A percentile compares a stretch with the other conserved stretches of the same genome.
phyloP scores from a whole-genome alignment of 805 yeast genomes.

The Cyberlindnera mississippiensis region DNA sequence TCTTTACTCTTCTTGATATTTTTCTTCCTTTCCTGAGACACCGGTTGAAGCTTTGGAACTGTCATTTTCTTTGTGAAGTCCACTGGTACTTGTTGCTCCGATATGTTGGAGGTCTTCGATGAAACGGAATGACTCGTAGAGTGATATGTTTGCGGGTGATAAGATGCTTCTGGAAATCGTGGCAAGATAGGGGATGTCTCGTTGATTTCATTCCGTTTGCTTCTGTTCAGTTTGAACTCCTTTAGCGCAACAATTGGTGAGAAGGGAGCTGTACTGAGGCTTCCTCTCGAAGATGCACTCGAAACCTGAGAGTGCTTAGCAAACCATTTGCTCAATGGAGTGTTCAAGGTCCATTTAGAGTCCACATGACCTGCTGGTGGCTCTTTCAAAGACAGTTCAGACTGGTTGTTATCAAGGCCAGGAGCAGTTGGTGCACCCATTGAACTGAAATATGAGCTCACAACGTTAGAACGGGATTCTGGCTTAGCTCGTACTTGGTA shows the following conservation, averaged over 20 bases:
- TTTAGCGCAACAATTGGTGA: slow-evolving; percentile 25
- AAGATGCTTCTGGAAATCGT: slow-evolving; percentile 19
- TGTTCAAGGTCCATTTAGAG: slow-evolving; percentile 23
- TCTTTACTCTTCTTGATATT: slow-evolving; percentile 7
- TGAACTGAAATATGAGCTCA: not conserved
- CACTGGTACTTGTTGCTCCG: slow-evolving; percentile 13
- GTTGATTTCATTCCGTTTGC: slow-evolving; percentile 11
- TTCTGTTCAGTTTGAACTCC: slow-evolving; percentile 22
- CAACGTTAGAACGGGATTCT: not conserved
- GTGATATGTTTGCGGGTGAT: slow-evolving; percentile 9
- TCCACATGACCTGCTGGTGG: slow-evolving; percentile 10
- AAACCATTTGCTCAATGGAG: slow-evolving; percentile 29
- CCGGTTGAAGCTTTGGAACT: slow-evolving; percentile 19
- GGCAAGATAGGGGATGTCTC: slow-evolving; percentile 24
- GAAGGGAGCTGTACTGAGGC: slow-evolving; percentile 22
- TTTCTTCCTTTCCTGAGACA: slow-evolving; percentile 5
- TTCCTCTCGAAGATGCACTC: slow-evolving; percentile 13
- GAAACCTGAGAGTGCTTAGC: slow-evolving; percentile 18
- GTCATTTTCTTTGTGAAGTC: slow-evolving; percentile 4
- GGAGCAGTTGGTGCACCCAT: slow-evolving; percentile 1
- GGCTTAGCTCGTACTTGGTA: slow-evolving; percentile 16
- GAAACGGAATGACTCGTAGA: slow-evolving; percentile 6
- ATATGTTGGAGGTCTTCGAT: slow-evolving; percentile 4
- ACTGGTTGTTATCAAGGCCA: slow-evolving; percentile 4
- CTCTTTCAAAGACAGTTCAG: slow-evolving; percentile 21